Conservation (phyloP, 306 rosid species). For the Vachellia collinsii region DNA sequence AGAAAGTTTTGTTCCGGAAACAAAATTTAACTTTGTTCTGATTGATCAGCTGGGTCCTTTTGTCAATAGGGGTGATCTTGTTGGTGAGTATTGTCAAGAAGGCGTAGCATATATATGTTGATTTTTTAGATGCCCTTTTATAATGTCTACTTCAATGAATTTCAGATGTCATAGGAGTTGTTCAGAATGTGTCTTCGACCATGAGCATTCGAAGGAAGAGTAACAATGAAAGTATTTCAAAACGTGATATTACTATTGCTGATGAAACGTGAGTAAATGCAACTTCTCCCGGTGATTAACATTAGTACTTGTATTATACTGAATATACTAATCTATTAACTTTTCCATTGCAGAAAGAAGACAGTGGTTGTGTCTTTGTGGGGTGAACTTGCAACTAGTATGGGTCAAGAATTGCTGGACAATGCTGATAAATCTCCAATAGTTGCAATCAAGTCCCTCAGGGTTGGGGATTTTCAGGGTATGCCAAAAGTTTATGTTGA, state of each 20-base stretch:
- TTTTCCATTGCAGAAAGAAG: constrained; percentile 62
- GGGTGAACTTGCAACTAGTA: constrained; percentile 83
- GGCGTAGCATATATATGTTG: background rate
- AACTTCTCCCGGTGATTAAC: background rate
- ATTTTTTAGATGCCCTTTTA: no score
- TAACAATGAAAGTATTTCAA: constrained; percentile 74
- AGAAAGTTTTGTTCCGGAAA: constrained; percentile 74
- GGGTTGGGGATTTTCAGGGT: constrained; percentile 97
- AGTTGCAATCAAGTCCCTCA: constrained; percentile 81
- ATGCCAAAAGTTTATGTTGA: background rate
- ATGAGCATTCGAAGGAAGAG: constrained; percentile 88
- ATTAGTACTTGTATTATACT: background rate
- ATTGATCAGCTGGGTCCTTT: constrained; percentile 87
- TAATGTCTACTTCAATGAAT: background rate
- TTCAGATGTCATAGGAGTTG: constrained; percentile 88
- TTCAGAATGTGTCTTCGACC: constrained; percentile 80
- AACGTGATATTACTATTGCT: constrained; percentile 94
- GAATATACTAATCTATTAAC: background rate
- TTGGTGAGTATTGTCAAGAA: constrained; percentile 59
- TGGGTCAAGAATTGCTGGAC: constrained; percentile 82
- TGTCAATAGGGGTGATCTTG: constrained; percentile 72
- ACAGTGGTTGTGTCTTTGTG: constrained; percentile 90
- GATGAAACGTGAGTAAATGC: constrained; percentile 71
- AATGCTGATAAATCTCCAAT: constrained; percentile 66
- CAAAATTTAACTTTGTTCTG: constrained; percentile 73